Base-by-base conservation (phyloP, 1,284 basidiomycete species). In the Moesziomyces aphidis region DNA sequence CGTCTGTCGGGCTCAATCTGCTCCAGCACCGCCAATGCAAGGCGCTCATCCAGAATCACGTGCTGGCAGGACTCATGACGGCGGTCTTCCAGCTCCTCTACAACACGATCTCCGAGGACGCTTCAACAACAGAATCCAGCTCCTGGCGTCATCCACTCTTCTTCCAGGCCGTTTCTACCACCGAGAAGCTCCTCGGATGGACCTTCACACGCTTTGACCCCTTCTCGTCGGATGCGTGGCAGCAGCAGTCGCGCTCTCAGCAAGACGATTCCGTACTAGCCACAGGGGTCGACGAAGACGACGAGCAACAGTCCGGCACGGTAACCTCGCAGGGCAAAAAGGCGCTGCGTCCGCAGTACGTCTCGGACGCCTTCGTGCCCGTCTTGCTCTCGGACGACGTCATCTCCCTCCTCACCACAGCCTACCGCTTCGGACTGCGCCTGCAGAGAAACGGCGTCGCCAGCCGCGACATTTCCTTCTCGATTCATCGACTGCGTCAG, bases 11-110 rank as follows among this genome's bases (percentile, higher is more conserved):
- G 17, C 75, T 82, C 26, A 76, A 56, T 17, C 49, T 63, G 23
- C 69, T 69, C 17, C 73, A 76, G 55, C 77, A 78, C 51, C 61
- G 71, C 22, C 77, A 78, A 50, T 82, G 75, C 71, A 80, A 80
- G 48, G 56, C 71, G 9, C 64, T 76, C n/a, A 57, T 74, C 19
- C 73, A 78, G 51, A 67, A 65, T 34, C 59, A 75, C 15, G 58
- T 79, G 15, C 74, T 77, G 13, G 63, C 77, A 17, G 65, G 59
- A 48, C 71, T 79, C 28, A 65, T 79, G 58, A 60, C 55, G 15
- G 58, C 64, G 15, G 63, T 63, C 47, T 68, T 77, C 23, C 67
- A 74, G 50, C 68, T 73, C 9, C 71, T 79, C 45, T 72, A 72
- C 55, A 65, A 60, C 42, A 66, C 62, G 36, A 67, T 79, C 42